phyloP scores from a whole-genome alignment of 768 basidiomycete genomes.

The Boletales sp. region DNA sequence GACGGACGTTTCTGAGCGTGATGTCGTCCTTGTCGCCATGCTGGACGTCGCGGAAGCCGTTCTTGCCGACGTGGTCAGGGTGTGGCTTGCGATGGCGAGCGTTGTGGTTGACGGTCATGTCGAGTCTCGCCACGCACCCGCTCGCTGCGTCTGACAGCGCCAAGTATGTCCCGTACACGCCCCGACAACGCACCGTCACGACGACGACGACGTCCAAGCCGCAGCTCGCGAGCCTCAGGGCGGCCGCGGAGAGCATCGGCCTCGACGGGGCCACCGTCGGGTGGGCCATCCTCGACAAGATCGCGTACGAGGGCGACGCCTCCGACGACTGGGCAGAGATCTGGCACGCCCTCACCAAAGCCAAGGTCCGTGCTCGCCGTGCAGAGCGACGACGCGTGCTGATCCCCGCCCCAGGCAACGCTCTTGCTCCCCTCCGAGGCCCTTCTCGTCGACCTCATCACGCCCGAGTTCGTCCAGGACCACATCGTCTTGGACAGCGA shows the following conservation, averaged over 20 bases:
- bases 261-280: slow-evolving; percentile 63
- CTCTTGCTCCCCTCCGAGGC: slow-evolving; percentile 73
- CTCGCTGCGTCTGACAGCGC: slow-evolving; percentile 34
- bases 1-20: slow-evolving; percentile 30
- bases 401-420: slow-evolving; percentile 39
- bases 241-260: slow-evolving; percentile 65
- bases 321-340: slow-evolving; percentile 66
- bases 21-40: too few species aligned
- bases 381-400: too few species aligned
- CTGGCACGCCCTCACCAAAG: slow-evolving; percentile 57
- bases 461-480: slow-evolving; percentile 75
- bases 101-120: slow-evolving; percentile 44
- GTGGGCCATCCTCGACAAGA: slow-evolving; percentile 74
- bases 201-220: slow-evolving; percentile 48
- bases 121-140: slow-evolving; percentile 53
- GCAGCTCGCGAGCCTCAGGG: slow-evolving; percentile 70
- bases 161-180: slow-evolving; percentile 76
- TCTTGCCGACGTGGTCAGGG: too few species aligned
- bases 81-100: slow-evolving; percentile 29
- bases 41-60: too few species aligned
- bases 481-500: slow-evolving; percentile 52
- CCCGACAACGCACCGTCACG: slow-evolving; percentile 51
- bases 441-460: slow-evolving; percentile 49
- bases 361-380: slow-evolving; percentile 52
- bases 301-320: slow-evolving; percentile 51